Evolutionary conservation across 495 filamentous ascomycete species (phyloP).

Genomic region (Podospora anserina): DNA sequence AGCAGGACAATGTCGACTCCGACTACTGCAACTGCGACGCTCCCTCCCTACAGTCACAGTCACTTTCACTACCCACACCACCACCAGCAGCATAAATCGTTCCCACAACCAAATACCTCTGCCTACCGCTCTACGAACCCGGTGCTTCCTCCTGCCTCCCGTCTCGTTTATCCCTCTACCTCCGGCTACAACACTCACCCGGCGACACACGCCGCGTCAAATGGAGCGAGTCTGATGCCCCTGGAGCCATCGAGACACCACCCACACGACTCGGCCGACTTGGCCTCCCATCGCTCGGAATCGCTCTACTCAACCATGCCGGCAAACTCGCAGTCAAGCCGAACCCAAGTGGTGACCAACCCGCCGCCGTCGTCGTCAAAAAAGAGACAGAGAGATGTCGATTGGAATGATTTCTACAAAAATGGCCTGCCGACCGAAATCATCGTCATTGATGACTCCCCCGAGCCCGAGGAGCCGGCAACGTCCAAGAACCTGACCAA

Average conservation of each 20-base stretch:
- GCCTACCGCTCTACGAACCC: slow-evolving; percentile 53
- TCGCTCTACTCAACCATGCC: slow-evolving; percentile 39
- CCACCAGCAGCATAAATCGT: slow-evolving; percentile 53
- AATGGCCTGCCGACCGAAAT: slow-evolving; percentile 91
- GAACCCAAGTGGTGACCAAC: slow-evolving; percentile 27
- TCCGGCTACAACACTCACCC: slow-evolving; percentile 30
- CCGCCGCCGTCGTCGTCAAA: slow-evolving; percentile 32
- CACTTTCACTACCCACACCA: slow-evolving; percentile 67
- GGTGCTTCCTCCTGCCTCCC: slow-evolving; percentile 50
- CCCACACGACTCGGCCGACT: slow-evolving; percentile 31
- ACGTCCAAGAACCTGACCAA: slow-evolving; percentile 33
- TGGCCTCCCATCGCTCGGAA: slow-evolving; percentile 21
- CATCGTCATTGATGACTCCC: slow-evolving; percentile 93
- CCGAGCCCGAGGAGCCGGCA: slow-evolving; percentile 53
- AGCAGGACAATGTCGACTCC: slow-evolving; percentile 72
- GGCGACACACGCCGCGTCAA: slow-evolving; percentile 34
- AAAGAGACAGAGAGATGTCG: slow-evolving; percentile 62
- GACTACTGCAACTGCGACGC: slow-evolving; percentile 74
- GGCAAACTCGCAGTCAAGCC: slow-evolving; percentile 25
- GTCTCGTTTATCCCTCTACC: slow-evolving; percentile 43
- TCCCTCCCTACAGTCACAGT: slow-evolving; percentile 60
- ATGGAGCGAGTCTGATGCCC: slow-evolving; percentile 35
- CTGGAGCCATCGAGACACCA: slow-evolving; percentile 35
- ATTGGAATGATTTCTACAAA: slow-evolving; percentile 90
- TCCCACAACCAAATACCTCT: slow-evolving; percentile 36